Conservation (phyloP, 2,329 filamentous ascomycete species). For the Cladosporium sp. region DNA sequence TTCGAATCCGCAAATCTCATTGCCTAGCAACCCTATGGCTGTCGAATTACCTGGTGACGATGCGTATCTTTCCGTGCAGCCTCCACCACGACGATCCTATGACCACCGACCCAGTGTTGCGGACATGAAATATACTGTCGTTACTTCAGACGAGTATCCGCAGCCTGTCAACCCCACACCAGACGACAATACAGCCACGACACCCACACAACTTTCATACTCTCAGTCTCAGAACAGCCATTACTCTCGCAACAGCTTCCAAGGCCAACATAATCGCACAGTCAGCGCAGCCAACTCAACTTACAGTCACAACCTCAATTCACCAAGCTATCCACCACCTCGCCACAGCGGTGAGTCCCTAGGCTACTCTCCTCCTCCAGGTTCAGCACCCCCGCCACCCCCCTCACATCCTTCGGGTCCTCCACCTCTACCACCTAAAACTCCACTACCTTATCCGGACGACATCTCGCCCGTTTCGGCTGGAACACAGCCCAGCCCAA, state of each 20-base stretch:
- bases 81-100: slow-evolving; percentile 51
- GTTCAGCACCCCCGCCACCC: background rate
- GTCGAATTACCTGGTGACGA: slow-evolving; percentile 31
- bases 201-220: slow-evolving; percentile 20
- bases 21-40: slow-evolving; percentile 39
- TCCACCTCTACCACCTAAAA: slow-evolving; percentile 70
- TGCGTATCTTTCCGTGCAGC: slow-evolving; percentile 9
- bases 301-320: slow-evolving; percentile 9
- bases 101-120: slow-evolving; percentile 50
- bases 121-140: slow-evolving; percentile 65
- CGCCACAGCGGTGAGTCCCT: background rate
- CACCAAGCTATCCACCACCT: slow-evolving; percentile 4
- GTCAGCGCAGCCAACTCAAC: slow-evolving; percentile 8
- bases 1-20: slow-evolving; percentile 31
- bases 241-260: slow-evolving; percentile 18
- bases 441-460: slow-evolving; percentile 22
- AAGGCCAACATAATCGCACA: slow-evolving; percentile 9
- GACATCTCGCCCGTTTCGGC: slow-evolving; percentile 5
- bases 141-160: slow-evolving; percentile 56
- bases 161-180: slow-evolving; percentile 31
- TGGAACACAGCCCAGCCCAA: background rate
- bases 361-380: slow-evolving; percentile 8
- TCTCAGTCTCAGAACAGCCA: slow-evolving; percentile 20
- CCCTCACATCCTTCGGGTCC: slow-evolving; percentile 28
- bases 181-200: slow-evolving; percentile 11